Evolutionary conservation across 1,284 basidiomycete genomes (phyloP), one percentile per base, ranked within the genome.

Genomic region (Ceratobasidium sp.): DNA sequence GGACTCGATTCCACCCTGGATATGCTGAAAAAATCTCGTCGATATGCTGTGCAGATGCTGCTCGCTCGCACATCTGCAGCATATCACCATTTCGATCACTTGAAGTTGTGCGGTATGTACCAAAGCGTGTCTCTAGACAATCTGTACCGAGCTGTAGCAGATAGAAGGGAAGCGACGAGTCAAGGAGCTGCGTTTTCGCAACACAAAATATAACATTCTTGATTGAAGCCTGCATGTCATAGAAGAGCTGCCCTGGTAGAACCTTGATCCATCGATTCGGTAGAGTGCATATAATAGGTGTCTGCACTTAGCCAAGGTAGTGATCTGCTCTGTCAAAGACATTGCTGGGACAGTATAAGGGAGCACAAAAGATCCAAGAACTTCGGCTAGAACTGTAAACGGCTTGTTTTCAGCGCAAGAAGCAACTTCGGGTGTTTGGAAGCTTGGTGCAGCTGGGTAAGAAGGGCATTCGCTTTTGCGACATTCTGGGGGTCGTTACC

Each of bases 161-260:
- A 54, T 80, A 79, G 68, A 82, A 80, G 0, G 64, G 51, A 11
- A 57, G 46, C 0, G 11, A 64, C 0, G 68, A 59, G 37, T 82
- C 79, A 6, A 81, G 52, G 0, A 59, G 0, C 73, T 82, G 77
- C 34, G 81, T 81, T 56, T 82, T 82, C 1, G 80, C 80, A 7
- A 81, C 59, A 62, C 78, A 80, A 64, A 82, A 82, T 11, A 79
- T 44, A 0, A 66, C 66, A 40, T 80, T 81, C 75, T 82, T 82
- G 65, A 82, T 71, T 51, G 78, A 80, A 0, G 77, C 61, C 61
- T 81, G 81, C 0, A 69, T 76, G 73, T 82, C 80, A 13, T 64
- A 71, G 70, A 81, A 82, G 0, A 82, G 77, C 64, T 81, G 81
- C 52, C 74, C 62, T 0, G 80, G 76, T 77, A 82, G 79, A 75